Base-by-base conservation (phyloP, 352 stramenopile genomes). In the Pythium aristosporum region DNA sequence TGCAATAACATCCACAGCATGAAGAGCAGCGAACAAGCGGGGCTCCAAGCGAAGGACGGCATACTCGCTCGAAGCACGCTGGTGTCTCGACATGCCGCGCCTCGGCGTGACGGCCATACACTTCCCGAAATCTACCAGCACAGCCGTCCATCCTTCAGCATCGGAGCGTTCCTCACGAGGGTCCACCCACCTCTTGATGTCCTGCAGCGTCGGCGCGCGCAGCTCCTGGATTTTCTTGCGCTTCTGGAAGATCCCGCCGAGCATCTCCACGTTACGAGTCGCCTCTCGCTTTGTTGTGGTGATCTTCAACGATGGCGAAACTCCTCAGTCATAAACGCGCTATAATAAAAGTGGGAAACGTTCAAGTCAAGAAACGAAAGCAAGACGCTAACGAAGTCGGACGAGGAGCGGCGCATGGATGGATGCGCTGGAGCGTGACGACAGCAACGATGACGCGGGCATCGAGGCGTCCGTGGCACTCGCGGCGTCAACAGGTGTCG, bases 221-320 rank as follows among this genome's bases (percentile, higher is more conserved):
- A 91, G 74, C 55, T 91, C 82, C 57, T 88, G 81, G 46, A 70
- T 85, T 71, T 92, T 92, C 74, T 87, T 89, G 42, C 79, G 80
- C 71, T 92, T 92, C 47, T 88, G 69, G 65, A 92, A 92, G 61
- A 92, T 86, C 46, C 82, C 75, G 46, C 76, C 76, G 30, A 92
- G 73, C 83, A 92, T 91, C 20, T 56, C 44, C 42, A 53, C 21
- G 8, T 13, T 20, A 8, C 18, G 36, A 12, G 37, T 12, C 28
- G 48, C n/a, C 23, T 12, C 23, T 37, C 23, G 47, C 18, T 39
- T 39, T 54, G 25, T 39, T 30, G 30, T 23, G 48, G 30, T 23
- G 48, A 13, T 21, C 25, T 15, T 18, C 32, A 37, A 47, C 36
- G 51, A 46, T 23, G 39, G 42, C 21, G 55, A 57, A 57, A 57